Base-by-base conservation (phyloP, 331 rosid species). In the Acacia pycnantha region DNA sequence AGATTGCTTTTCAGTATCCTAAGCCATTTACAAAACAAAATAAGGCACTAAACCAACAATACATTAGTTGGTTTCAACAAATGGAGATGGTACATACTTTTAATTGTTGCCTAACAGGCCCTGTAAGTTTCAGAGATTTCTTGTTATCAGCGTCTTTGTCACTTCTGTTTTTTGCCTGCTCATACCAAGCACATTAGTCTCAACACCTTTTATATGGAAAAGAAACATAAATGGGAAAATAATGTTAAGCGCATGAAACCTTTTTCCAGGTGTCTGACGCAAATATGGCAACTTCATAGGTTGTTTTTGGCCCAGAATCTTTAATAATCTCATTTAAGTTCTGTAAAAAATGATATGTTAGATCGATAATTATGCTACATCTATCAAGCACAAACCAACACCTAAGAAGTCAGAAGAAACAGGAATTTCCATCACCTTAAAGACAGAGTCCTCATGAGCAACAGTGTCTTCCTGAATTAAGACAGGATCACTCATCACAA, bases 221-320 rank as follows among this genome's bases (percentile, higher is more conserved):
- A 67, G 29, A 43, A 50, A 50, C 26, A 80, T 16, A 24, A 67
- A 21, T 62, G 35, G 69, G 24, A 27, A 51, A 53, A 71, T 72
- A 44, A 24, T 59, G 35, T 50, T 65, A 21, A 46, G 46, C 44
- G 47, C 59, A 26, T 73, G 15, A 72, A 24, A 94, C 99, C 98
- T 92, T 95, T 81, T 87, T 89, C 98, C 97, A 93, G 19, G 84
- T 44, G 85, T 90, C 93, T 18, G 94, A 88, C 22, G 90, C 94
- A 85, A 90, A 89, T 73, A 95, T 83, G 84, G 99, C 83, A 83
- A 93, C 98, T 46, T 95, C 99, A 81, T 77, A 86, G 37, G 97
- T 87, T 18, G 97, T 92, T 87, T 90, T 90, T 27, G 91, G 92
- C 80, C 93, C 94, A 18, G 96, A 92, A 80, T 88, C 91, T 88